phyloP scores from a whole-genome alignment of 1,284 basidiomycete species.

The Cutaneotrichosporon mucoides region DNA sequence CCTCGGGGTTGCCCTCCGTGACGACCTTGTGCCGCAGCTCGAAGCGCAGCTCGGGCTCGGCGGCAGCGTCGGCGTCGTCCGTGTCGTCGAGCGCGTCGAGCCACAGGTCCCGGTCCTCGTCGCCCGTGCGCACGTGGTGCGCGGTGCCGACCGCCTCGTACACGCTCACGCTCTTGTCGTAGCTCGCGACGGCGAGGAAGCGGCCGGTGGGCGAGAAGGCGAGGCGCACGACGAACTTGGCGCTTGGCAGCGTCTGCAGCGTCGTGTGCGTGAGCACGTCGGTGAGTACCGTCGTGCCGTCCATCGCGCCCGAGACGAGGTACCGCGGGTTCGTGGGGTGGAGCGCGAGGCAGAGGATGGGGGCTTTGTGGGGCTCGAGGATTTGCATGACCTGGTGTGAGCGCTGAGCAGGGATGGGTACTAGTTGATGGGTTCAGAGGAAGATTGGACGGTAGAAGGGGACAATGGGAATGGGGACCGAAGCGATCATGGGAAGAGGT shows the following conservation, averaged over 20 bases:
- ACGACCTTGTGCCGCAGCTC: conserved; percentile 27
- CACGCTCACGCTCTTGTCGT: conserved; percentile 44
- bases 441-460: too few species aligned
- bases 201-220: conserved; percentile 40
- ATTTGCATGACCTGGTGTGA: conserved; percentile 34
- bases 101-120: conserved; percentile 24
- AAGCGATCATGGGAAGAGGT: too few species aligned
- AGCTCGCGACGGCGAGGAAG: conserved; percentile 46
- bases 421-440: too few species aligned
- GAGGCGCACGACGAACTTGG: conserved; percentile 46
- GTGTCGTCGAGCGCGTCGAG: conserved; percentile 35
- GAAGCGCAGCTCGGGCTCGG: conserved; percentile 36
- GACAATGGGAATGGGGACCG: too few species aligned
- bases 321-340: conserved; percentile 45
- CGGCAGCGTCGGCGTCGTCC: conserved; percentile 37
- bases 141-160: conserved; percentile 27
- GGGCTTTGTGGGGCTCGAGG: conserved; percentile 43
- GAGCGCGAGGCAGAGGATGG: conserved; percentile 41
- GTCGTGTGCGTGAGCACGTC: conserved; percentile 40
- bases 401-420: too few species aligned
- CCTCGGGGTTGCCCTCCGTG: conserved; percentile 43
- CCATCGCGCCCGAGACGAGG: conserved; percentile 46
- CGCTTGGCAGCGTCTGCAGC: conserved; percentile 41
- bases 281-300: conserved; percentile 40
- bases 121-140: not conserved